Evolutionary conservation across 1,139 yeast species (phyloP).

Genomic region (Entelexis sorbosivorans): DNA sequence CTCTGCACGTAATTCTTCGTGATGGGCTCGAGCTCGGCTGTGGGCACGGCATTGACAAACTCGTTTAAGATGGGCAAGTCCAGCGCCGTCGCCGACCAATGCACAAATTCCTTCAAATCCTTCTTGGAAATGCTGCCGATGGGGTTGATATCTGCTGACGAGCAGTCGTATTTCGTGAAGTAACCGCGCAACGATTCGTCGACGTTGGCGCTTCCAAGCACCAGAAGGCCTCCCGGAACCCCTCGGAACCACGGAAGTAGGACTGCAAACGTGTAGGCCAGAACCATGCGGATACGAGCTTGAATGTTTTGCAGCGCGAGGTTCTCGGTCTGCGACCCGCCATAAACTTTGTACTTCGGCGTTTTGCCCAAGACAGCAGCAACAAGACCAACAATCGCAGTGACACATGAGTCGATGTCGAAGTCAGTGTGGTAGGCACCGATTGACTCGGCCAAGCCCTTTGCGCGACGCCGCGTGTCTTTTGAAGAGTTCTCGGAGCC

Average conservation of each 20-base stretch:
- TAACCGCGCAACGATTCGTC: constrained; percentile 95
- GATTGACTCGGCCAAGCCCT: constrained; percentile 55
- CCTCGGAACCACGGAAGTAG: constrained; percentile 88
- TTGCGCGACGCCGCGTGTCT: constrained; percentile 82
- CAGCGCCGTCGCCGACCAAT: constrained; percentile 60
- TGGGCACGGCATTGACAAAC: constrained; percentile 83
- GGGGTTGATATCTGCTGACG: constrained; percentile 93
- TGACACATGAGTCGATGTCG: constrained; percentile 78
- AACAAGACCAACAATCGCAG: constrained; percentile 62
- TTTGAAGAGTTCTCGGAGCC: constrained; percentile 85
- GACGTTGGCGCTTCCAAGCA: constrained; percentile 93
- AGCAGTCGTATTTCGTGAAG: constrained; percentile 90
- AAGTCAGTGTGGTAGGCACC: constrained; percentile 87
- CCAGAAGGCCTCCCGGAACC: constrained; percentile 67
- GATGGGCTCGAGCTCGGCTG: constrained; percentile 95
- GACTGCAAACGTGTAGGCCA: constrained; percentile 87
- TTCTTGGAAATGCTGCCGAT: constrained; percentile 95
- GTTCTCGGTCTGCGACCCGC: constrained; percentile 85
- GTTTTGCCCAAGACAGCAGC: constrained; percentile 81
- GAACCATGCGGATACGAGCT: constrained; percentile 89
- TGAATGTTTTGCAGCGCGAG: constrained; percentile 91
- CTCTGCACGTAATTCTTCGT: constrained; percentile 86
- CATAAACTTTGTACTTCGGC: constrained; percentile 83
- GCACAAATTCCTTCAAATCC: constrained; percentile 75
- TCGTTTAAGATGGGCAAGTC: constrained; percentile 65